Evolutionary conservation across 2,329 filamentous ascomycete species (phyloP).

Genomic region (Magnaporthiopsis poae): DNA sequence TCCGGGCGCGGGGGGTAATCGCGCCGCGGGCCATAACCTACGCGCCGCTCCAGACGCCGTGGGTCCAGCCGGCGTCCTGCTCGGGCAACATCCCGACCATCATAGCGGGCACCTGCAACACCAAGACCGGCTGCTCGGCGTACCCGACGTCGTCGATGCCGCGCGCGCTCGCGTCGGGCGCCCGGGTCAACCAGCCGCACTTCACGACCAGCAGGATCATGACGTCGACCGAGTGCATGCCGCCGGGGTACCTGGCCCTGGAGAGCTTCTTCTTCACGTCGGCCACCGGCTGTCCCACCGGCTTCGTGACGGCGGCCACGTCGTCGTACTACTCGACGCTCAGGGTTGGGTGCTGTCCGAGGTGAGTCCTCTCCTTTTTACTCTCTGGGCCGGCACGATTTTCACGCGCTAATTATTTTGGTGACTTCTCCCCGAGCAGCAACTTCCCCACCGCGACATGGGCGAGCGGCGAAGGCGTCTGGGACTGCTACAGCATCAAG

Average conservation of each 20-base stretch:
- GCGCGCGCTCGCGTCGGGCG: background rate
- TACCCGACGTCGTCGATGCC: background rate
- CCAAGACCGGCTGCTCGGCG: background rate
- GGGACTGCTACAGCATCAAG: background rate
- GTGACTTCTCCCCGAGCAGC: background rate
- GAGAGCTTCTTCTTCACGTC: slow-evolving; percentile 2
- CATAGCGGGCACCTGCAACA: background rate
- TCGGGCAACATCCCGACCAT: background rate
- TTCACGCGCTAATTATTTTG: too few relatives aligned
- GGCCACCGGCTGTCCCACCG: background rate
- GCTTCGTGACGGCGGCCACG: background rate
- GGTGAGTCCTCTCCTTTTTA: background rate
- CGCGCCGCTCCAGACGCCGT: background rate
- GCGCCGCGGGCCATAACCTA: background rate
- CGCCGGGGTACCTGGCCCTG: background rate
- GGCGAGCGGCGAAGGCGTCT: background rate
- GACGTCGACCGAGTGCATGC: slow-evolving; percentile 2
- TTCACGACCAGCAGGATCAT: background rate
- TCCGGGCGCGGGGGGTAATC: background rate
- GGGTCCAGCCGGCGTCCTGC: background rate
- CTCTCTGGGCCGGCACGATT: too few relatives aligned
- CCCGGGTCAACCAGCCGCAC: slow-evolving; percentile 1
- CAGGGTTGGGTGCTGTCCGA: background rate
- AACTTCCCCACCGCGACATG: background rate
- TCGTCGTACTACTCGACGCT: background rate